Conservation (phyloP, 148 eudicot genomes). For the Silene uniflora region DNA sequence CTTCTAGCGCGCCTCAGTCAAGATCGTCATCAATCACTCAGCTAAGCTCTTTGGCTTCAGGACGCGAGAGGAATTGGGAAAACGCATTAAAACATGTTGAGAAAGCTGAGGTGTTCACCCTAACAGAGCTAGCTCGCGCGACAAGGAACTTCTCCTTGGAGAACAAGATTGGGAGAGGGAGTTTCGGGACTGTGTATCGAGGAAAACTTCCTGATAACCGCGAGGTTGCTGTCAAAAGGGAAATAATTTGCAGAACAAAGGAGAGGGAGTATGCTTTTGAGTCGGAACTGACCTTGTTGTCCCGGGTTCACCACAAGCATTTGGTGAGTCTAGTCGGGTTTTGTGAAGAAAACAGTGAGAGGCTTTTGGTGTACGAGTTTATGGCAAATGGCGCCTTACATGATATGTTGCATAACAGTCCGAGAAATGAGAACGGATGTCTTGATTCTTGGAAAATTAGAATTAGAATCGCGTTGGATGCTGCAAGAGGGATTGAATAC, state of each 20-base stretch:
- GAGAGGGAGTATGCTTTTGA: conserved; percentile 46
- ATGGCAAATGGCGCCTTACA: conserved; percentile 52
- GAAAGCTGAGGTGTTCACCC: conserved; percentile 39
- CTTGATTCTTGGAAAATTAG: conserved; percentile 54
- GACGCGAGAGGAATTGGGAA: conserved; percentile 41
- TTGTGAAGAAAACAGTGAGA: conserved; percentile 50
- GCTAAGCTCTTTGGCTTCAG: conserved; percentile 26
- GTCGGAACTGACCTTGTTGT: conserved; percentile 34
- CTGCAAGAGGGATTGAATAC: conserved; percentile 64
- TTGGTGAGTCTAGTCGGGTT: conserved; percentile 57
- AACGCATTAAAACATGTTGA: conserved; percentile 37
- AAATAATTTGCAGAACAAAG: conserved; percentile 29
- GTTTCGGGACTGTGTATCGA: conserved; percentile 49
- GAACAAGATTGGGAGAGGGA: conserved; percentile 56
- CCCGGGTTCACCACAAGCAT: conserved; percentile 65
- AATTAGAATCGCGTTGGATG: conserved; percentile 56
- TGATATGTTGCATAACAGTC: conserved; percentile 42
- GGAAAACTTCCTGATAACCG: conserved; percentile 46
- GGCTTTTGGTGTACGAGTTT: conserved; percentile 53
- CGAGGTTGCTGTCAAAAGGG: conserved; percentile 55
- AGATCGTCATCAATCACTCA: conserved; percentile 44
- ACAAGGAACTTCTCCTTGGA: conserved; percentile 45
- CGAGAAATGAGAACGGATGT: conserved; percentile 17
- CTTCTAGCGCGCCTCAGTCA: conserved; percentile 36
- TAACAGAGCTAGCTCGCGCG: conserved; percentile 39